phyloP scores from a whole-genome alignment of 1,139 yeast species.

The Scheffersomyces quercinus region DNA sequence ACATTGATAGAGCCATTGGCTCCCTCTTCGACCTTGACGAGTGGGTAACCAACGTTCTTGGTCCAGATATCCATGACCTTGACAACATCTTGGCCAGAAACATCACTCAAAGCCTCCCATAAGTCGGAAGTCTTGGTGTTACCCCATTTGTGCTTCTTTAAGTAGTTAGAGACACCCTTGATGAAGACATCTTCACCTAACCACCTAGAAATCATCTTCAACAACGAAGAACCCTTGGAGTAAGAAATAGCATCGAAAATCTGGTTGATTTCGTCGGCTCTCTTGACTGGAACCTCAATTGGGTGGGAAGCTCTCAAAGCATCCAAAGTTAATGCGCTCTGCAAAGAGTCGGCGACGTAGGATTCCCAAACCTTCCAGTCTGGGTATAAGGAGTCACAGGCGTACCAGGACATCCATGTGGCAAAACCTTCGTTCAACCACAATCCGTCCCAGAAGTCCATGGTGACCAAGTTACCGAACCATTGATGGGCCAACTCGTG shows the following conservation, averaged over 20 bases:
- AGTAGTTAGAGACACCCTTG: conserved; percentile 28
- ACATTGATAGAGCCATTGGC: conserved; percentile 28
- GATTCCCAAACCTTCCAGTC: conserved; percentile 60
- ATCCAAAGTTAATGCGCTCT: conserved; percentile 53
- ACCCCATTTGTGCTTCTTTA: conserved; percentile 25
- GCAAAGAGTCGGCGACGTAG: conserved; percentile 53
- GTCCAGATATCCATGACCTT: conserved; percentile 29
- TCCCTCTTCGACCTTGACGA: conserved; percentile 19
- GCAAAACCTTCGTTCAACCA: conserved; percentile 69
- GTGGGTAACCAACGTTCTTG: conserved; percentile 28
- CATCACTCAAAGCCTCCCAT: conserved; percentile 25
- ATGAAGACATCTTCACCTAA: conserved; percentile 26
- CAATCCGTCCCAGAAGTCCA: conserved; percentile 66
- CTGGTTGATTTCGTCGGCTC: conserved; percentile 57
- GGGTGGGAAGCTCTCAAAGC: conserved; percentile 58
- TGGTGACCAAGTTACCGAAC: conserved; percentile 64
- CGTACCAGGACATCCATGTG: conserved; percentile 76
- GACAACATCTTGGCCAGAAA: conserved; percentile 24
- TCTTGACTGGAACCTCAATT: conserved; percentile 55
- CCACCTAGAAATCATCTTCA: conserved; percentile 29
- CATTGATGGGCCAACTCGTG: conserved; percentile 69
- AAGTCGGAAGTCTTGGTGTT: conserved; percentile 28
- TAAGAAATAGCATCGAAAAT: conserved; percentile 56
- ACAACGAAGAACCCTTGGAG: conserved; percentile 28
- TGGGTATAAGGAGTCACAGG: conserved; percentile 58